Base-by-base conservation (phyloP, 768 basidiomycete species). In the Pholiota microspora region DNA sequence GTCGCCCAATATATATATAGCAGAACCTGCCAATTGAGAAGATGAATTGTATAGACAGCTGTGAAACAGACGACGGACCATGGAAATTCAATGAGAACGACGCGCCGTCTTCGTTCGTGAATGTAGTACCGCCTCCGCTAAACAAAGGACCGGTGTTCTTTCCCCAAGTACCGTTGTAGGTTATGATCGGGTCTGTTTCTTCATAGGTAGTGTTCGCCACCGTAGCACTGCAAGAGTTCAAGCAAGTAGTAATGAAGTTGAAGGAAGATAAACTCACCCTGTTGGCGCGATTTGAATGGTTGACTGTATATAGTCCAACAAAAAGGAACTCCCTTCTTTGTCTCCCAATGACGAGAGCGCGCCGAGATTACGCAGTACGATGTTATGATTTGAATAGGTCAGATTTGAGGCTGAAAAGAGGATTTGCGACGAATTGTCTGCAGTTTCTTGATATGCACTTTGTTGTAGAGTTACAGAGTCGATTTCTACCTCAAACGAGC, bases 1-100 rank as follows among this genome's bases (percentile, higher is more conserved):
- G 65, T 79, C 78, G 2, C 79, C 78, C 34, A 76, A 71, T 12
- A 79, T 68, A 51, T 75, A 77, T 24, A 79, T 62, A 0, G 76
- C 73, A 18, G 76, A 76, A 35, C 74, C 77, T 77, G 55, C n/a
- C n/a, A 2, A 49, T 21, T 28, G 8, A 16, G 46, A 12, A 23
- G 25, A 44, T 25, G 3, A 40, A n/a, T 29, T 12, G 1, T 25
- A 12, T 27, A 4, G 5, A n/a, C 10, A 29, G 23, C 16, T 10
- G 46, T 16, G 4, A 51, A 42, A 40, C 4, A 34, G 2, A 23
- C 24, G 4, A 51, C 65, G 13, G 51, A 78, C 77, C 76, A 45
- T 73, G 64, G 58, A 79, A 79, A 27, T 68, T 64, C 18, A 79
- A 64, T 2, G 72, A 65, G 7, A 76, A 71, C 9, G 71, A 65